phyloP scores from a whole-genome alignment of 495 filamentous ascomycete genomes.

The Chaetomium cochliodes region DNA sequence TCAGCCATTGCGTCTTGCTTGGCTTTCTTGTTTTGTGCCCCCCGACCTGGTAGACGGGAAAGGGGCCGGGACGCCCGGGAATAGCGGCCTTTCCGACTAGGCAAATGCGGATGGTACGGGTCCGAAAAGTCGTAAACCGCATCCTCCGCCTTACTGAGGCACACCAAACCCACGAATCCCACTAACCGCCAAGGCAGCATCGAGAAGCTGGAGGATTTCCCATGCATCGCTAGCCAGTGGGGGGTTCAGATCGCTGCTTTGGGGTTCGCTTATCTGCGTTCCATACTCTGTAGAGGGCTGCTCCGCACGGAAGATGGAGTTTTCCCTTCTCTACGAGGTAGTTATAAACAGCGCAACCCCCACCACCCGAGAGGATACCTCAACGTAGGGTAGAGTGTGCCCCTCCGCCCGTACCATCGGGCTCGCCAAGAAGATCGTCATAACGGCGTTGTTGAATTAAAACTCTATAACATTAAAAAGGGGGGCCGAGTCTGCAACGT shows the following conservation, averaged over 20 bases:
- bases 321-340: too few species aligned
- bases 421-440: not conserved
- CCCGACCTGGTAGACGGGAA: constrained; percentile 1
- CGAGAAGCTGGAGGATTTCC: not conserved
- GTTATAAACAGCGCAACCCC: too few species aligned
- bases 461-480: constrained; percentile 6
- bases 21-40: constrained; percentile 1
- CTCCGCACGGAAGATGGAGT: too few species aligned
- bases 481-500: not conserved
- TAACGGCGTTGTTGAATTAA: constrained; percentile 14
- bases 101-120: not conserved
- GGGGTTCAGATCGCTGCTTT: not conserved
- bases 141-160: not conserved
- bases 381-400: too few species aligned
- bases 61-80: not conserved
- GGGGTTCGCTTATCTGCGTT: not conserved
- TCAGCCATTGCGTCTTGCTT: not conserved
- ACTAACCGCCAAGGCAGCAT: not conserved
- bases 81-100: not conserved
- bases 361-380: too few species aligned
- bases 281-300: not conserved
- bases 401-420: too few species aligned
- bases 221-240: not conserved
- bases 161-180: not conserved
- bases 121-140: not conserved